Evolutionary conservation across 164 flowering plant genomes (phyloP), one percentile per base, ranked within the genome.

Genomic region (Magnolia changhungtana): DNA sequence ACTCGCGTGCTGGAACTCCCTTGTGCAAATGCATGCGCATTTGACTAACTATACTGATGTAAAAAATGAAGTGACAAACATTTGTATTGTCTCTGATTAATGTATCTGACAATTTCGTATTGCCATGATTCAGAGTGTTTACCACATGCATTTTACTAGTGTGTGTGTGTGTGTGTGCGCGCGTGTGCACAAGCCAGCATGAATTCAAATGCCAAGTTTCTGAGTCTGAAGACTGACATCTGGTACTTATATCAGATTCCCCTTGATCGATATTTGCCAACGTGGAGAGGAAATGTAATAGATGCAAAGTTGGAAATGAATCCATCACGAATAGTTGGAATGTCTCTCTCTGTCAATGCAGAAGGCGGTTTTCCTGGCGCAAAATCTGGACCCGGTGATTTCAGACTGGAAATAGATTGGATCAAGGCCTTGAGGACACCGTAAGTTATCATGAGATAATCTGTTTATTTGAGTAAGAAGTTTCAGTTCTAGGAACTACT

Each of bases 221-320:
- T 29, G 18, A 31, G 8, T 68, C 29, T 37, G 13, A 55, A n/a
- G 18, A 29, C 29, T 55, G 13, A 18, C 31, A 14, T 70, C 69
- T 63, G 64, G 64, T 18, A 51, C 9, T 73, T 7, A 27, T 66
- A 79, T 78, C 91, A 94, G 99, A 91, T 94, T 72, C 98, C 99
- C 70, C 89, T 92, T 61, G 91, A 86, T 37, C 90, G 83, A 52
- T 92, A 91, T 82, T 75, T 96, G 68, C 98, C 98, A 31, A 94
- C 96, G 69, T 93, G 98, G 98, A 88, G 93, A 83, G 99, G 99
- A 49, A 91, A 88, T 59, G 91, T 96, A 7, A 94, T 94, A 73
- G 99, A 96, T 78, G 94, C 85, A 55, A 66, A 83, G 10, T 0
- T 96, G 85, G 98, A 92, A 82, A 96, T 96, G 99, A 94, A 96